phyloP scores from a whole-genome alignment of 2,329 filamentous ascomycete genomes.

The Exophiala calicioides region DNA sequence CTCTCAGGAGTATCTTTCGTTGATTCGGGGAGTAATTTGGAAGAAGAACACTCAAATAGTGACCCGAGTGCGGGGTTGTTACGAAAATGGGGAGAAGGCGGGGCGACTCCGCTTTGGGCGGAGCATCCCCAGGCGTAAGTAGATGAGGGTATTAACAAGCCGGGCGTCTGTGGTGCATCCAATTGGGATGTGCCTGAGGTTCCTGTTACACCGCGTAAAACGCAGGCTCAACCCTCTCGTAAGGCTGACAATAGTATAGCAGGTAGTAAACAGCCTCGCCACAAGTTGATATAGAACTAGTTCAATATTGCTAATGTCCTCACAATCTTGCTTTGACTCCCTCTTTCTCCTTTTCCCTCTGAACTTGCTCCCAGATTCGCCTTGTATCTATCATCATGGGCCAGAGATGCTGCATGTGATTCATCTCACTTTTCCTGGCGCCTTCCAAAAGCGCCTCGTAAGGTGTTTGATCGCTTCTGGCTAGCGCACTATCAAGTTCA shows the following conservation, averaged over 20 bases:
- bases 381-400: conserved; percentile 29
- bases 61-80: not conserved
- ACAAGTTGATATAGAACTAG: no score
- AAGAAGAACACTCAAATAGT: no score
- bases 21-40: no score
- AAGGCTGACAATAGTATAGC: no score
- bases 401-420: conserved; percentile 29
- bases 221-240: no score
- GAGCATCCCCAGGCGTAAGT: no score
- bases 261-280: no score
- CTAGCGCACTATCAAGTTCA: conserved; percentile 33
- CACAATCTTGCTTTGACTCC: not conserved
- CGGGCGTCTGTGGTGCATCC: no score
- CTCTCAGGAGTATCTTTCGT: no score
- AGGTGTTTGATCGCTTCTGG: conserved; percentile 29
- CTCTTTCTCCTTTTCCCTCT: not conserved
- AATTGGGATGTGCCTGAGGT: no score
- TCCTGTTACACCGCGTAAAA: no score
- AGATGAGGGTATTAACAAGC: no score
- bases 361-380: conserved; percentile 20
- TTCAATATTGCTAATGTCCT: not conserved
- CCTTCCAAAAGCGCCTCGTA: conserved; percentile 32
- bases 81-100: not conserved
- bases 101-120: not conserved
- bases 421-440: conserved; percentile 32